These are phyloP conservation scores for Artemisia argyi DNA, from an alignment of 129 eudicot species.

Conservation along the genomic window DNA sequence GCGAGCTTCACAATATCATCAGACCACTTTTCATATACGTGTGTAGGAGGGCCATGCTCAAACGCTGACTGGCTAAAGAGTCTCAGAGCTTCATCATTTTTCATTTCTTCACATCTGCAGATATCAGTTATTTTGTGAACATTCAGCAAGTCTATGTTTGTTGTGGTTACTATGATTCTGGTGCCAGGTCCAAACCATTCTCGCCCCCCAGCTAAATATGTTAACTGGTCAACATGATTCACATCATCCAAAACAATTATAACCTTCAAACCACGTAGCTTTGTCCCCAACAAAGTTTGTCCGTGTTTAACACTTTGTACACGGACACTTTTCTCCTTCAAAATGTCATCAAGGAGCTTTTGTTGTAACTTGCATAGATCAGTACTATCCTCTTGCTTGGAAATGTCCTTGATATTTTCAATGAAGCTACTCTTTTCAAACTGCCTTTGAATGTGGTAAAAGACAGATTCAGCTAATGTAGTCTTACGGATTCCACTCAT, in stretches of 20 bases:
- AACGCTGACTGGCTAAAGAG: slow-evolving; percentile 20
- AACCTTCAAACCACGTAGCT: slow-evolving; percentile 19
- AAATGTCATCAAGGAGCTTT: slow-evolving; percentile 11
- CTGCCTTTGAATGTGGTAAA: neutral
- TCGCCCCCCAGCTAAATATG: slow-evolving; percentile 12
- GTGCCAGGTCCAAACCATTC: slow-evolving; percentile 27
- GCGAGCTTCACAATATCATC: slow-evolving; percentile 4
- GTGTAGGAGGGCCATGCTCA: neutral
- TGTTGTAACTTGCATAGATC: no score
- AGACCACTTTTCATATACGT: neutral
- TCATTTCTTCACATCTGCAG: slow-evolving; percentile 13
- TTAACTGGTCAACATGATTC: slow-evolving; percentile 25
- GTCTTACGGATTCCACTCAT: slow-evolving; percentile 2
- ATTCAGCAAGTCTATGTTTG: slow-evolving; percentile 13
- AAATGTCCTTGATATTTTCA: no score
- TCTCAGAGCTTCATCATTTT: slow-evolving; percentile 1
- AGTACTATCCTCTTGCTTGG: no score
- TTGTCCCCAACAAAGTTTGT: slow-evolving; percentile 6
- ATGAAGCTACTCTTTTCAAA: no score
- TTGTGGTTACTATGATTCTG: slow-evolving; percentile 24
- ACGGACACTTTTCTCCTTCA: neutral
- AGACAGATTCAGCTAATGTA: neutral
- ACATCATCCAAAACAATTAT: slow-evolving; percentile 18
- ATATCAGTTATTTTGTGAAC: neutral
- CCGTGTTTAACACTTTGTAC: neutral